A percentile compares a stretch with the other conserved stretches of the same genome.
Evolutionary conservation across 306 rosid species (phyloP).

Genomic region (Psophocarpus tetragonolobus): DNA sequence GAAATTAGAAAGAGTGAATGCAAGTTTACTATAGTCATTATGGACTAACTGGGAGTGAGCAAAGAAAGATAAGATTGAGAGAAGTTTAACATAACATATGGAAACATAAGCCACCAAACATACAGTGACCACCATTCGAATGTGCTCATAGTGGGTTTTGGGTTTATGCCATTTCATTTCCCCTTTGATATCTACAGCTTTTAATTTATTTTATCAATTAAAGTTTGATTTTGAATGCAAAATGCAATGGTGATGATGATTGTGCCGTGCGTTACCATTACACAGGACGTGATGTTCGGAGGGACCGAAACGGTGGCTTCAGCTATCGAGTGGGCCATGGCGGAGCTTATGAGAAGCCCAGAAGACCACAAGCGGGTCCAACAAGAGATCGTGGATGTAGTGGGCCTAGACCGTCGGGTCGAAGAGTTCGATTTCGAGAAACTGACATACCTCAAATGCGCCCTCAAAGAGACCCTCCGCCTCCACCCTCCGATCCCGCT

Average conservation of each 20-base stretch:
- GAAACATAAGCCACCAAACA: constrained; percentile 13
- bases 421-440: constrained; percentile 81
- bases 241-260: neutral
- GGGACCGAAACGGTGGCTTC: constrained; percentile 97
- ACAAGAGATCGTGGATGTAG: constrained; percentile 60
- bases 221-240: neutral
- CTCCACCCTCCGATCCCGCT: constrained; percentile 94
- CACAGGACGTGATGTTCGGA: constrained; percentile 93
- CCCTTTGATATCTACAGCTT: neutral
- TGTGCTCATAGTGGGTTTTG: neutral
- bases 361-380: constrained; percentile 64
- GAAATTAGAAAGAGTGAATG: neutral
- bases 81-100: neutral
- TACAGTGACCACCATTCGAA: neutral
- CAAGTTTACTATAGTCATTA: neutral
- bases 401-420: constrained; percentile 62
- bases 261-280: neutral
- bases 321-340: constrained; percentile 86
- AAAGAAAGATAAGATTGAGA: neutral
- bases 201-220: neutral
- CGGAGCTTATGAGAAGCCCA: constrained; percentile 75
- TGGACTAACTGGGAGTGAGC: neutral
- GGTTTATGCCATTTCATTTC: constrained; percentile 21
- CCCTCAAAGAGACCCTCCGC: constrained; percentile 70
- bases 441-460: constrained; percentile 54